Evolutionary conservation across 345 rosid genomes (phyloP).

Genomic region (Sonneratia alba): DNA sequence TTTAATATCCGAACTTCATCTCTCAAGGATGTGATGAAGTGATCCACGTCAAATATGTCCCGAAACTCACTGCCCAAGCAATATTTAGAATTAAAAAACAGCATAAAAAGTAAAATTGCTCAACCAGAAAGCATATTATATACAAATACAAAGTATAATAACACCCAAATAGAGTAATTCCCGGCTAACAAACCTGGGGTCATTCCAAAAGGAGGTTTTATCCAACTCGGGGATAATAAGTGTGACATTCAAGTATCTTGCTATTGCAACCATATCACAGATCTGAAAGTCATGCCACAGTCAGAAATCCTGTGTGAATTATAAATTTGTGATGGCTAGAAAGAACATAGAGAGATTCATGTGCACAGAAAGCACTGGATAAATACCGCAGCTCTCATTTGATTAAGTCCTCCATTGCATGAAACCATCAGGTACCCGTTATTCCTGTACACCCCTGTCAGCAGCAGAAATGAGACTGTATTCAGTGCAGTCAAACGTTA

Average conservation of each 20-base stretch:
- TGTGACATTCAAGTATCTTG: conserved; percentile 26
- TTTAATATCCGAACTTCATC: conserved; percentile 37
- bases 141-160: neutral
- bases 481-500: neutral
- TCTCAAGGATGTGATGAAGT: conserved; percentile 36
- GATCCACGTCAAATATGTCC: conserved; percentile 43
- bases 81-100: neutral
- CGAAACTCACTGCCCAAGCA: conserved; percentile 34
- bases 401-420: conserved; percentile 29
- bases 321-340: neutral
- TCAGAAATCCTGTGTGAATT: neutral
- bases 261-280: conserved; percentile 30
- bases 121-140: neutral
- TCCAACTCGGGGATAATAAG: conserved; percentile 27
- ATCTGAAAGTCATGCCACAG: conserved; percentile 17
- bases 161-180: neutral
- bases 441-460: conserved; percentile 20
- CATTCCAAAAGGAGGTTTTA: conserved; percentile 26
- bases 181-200: conserved; percentile 21
- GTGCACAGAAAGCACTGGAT: neutral
- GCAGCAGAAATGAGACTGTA: conserved; percentile 2
- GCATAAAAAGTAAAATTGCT: neutral
- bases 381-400: conserved; percentile 24
- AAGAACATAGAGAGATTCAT: neutral
- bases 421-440: conserved; percentile 23